Conservation (phyloP, 805 yeast genomes). For the Ogataea neopini region DNA sequence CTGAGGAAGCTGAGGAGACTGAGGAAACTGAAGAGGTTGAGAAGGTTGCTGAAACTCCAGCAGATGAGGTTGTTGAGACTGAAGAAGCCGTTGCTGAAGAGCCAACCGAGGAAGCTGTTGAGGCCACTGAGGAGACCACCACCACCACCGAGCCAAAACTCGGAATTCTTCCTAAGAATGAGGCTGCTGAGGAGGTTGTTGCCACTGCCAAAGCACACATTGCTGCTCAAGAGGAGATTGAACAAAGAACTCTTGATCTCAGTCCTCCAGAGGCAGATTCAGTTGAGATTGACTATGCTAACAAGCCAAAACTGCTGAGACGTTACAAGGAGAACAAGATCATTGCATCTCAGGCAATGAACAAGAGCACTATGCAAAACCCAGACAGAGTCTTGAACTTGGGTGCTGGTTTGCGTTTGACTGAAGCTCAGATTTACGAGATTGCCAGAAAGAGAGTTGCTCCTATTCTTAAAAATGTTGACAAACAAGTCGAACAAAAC, state of each 20-base stretch:
- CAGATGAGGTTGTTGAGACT: slow-evolving; percentile 5
- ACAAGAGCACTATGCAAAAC: slow-evolving; percentile 45
- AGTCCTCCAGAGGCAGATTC: slow-evolving; percentile 36
- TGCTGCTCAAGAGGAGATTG: slow-evolving; percentile 30
- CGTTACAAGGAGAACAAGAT: slow-evolving; percentile 51
- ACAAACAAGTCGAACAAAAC: slow-evolving; percentile 48
- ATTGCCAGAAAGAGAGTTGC: slow-evolving; percentile 57
- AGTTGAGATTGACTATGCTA: slow-evolving; percentile 41
- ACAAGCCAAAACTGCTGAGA: slow-evolving; percentile 49
- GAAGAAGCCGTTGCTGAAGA: slow-evolving; percentile 19
- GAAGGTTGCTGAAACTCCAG: neutral
- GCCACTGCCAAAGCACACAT: slow-evolving; percentile 16
- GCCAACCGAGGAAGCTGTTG: slow-evolving; percentile 11
- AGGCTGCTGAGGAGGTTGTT: slow-evolving; percentile 16
- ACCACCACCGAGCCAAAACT: slow-evolving; percentile 19
- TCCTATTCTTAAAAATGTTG: slow-evolving; percentile 52
- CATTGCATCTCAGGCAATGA: slow-evolving; percentile 47
- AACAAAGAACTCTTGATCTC: slow-evolving; percentile 28
- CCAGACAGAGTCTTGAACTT: slow-evolving; percentile 50
- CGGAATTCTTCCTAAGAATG: slow-evolving; percentile 16
- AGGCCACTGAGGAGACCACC: slow-evolving; percentile 13
- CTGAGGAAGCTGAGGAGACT: no score
- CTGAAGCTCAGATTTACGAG: slow-evolving; percentile 55
- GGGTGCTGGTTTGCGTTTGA: slow-evolving; percentile 55
- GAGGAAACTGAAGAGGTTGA: slow-evolving; percentile 14